Base-by-base conservation (phyloP, 106 monocot species). In the Amphibolis antarctica region DNA sequence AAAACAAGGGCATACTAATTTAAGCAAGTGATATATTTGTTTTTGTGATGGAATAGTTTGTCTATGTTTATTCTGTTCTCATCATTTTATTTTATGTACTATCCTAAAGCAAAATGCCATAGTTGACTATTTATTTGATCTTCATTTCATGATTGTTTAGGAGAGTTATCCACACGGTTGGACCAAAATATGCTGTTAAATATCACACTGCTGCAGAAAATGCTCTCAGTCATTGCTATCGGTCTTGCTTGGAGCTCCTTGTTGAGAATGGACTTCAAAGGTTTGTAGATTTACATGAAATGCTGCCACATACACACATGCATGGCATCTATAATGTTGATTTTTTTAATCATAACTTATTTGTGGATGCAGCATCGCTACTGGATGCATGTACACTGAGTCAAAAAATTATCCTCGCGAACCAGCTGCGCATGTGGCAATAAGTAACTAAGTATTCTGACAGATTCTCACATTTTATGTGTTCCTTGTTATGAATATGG, bases 131-230 rank as follows among this genome's bases (percentile, higher is more conserved):
- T 43, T 61, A 61, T 61, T 47, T 63, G 7, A 18, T 47, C 29
- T 28, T 26, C 36, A 36, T 7, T 36, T 36, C 7, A 36, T 70
- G 11, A 56, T 71, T 12, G 66, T 81, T 71, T 71, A 98, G 98
- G 63, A 91, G 82, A 69, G 68, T 98, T 43, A 88, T 98, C 71
- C 98, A 98, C 68, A 98, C 98, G 1, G 98, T 98, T 49, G 98
- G 98, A 12, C 98, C 98, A 23, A 98, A 98, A 68, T 98, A 98
- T 83, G 91, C 91, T 59, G 78, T 98, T 20, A 98, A 98, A 69
- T 98, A 98, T 77, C 98, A 98, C 69, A 98, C 98, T 60, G 98
- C 98, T 73, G 98, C 98, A 46, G 98, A 98, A 69, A 98, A 88
- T 79, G 87, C 98, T 44, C 79, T 98, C 53, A 98, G 98, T 55